Evolutionary conservation across 345 rosid genomes (phyloP), one percentile per base, ranked within the genome.

Genomic region (Laguncularia racemosa): DNA sequence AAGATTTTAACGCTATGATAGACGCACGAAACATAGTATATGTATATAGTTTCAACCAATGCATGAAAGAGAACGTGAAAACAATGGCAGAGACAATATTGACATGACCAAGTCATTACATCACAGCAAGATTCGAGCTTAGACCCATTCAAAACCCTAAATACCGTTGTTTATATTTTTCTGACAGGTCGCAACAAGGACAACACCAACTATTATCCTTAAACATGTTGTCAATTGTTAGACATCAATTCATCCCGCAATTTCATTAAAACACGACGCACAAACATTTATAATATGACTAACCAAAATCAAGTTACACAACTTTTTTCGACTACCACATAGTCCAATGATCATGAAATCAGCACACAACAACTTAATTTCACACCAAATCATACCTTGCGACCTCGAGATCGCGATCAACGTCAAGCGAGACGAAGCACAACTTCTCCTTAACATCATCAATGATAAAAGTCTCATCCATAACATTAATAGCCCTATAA

Each of bases 401-500:
- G 54, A 83, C 59, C 58, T 71, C 68, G 63, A 84, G 75, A 73
- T 89, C 97, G 58, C 86, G 86, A 13, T 66, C 70, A 51, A 86
- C 79, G 48, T 92, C 84, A 43, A 83, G 89, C 8, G 98, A 86
- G 52, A 92, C 98, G 54, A 86, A 89, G 70, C 95, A 92, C 51
- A 92, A 83, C 72, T 81, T 86, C 86, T 92, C 98, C 56, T 92
- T 89, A 3, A 86, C 98, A 83, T 92, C 93, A 55, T 92, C 98
- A 67, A 89, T 81, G 2, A 86, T 46, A 66, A 89, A 87, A 56
- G 84, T 84, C 64, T 92, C 89, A 40, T 92, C 97, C 91, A 78
- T 89, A 0, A 89, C 86, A 76, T 86, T 89, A 8, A 92, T 62
- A 2, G 91, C 59, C 14, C 97, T 81, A 67, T 86, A 92, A 1